These are phyloP conservation scores for Odontarrhena argentea DNA, from an alignment of 345 rosid genomes.

Conservation along the genomic window DNA sequence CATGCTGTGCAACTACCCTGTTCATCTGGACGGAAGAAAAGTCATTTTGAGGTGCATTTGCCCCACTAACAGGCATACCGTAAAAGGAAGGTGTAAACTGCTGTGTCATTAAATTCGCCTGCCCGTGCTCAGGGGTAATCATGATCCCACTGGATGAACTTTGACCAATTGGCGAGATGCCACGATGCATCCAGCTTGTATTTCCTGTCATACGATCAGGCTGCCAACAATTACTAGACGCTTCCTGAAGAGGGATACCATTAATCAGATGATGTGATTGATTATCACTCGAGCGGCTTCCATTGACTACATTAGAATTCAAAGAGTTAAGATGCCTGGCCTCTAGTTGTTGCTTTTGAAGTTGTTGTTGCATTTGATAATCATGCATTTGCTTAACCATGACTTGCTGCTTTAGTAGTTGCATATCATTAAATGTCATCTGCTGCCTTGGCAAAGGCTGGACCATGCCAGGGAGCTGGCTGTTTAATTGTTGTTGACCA, in stretches of 20 bases:
- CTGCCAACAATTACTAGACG: conserved; percentile 64
- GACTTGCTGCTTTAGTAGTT: conserved; percentile 71
- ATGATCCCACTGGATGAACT: conserved; percentile 61
- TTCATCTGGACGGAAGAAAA: conserved; percentile 57
- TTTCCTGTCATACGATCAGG: conserved; percentile 56
- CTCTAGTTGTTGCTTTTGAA: conserved; percentile 59
- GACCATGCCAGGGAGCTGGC: conserved; percentile 62
- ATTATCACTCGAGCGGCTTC: conserved; percentile 48
- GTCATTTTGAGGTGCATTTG: conserved; percentile 50
- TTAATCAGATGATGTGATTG: conserved; percentile 51
- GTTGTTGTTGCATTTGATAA: conserved; percentile 69
- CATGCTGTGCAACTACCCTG: conserved; percentile 48
- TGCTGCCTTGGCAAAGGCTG: conserved; percentile 76
- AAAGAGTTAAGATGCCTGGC: conserved; percentile 53
- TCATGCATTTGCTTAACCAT: conserved; percentile 79
- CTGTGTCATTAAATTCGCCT: conserved; percentile 55
- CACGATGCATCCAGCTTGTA: conserved; percentile 57
- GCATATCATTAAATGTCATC: conserved; percentile 69
- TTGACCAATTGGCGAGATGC: conserved; percentile 52
- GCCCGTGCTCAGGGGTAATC: conserved; percentile 66
- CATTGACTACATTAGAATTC: conserved; percentile 52
- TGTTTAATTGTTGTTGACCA: conserved; percentile 62
- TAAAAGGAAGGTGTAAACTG: conserved; percentile 71
- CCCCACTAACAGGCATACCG: conserved; percentile 57
- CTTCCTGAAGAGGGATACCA: conserved; percentile 66